Conservation (phyloP, 371 early-diverging fungal genomes). For the Mucor indicus region DNA sequence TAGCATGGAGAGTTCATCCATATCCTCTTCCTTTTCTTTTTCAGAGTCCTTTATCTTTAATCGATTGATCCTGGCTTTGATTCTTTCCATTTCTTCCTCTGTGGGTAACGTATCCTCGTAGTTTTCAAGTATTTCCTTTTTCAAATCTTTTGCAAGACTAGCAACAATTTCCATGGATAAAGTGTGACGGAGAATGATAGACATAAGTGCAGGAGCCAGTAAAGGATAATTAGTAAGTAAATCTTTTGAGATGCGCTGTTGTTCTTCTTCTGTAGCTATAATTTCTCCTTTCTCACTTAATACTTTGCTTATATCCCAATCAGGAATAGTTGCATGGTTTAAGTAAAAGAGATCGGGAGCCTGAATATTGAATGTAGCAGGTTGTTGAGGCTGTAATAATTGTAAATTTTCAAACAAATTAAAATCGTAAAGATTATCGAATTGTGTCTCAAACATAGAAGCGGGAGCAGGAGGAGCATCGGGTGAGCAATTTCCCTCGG, state of each 20-base stretch:
- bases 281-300: slow-evolving; percentile 3
- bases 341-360: slow-evolving; percentile 13
- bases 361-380: neutral
- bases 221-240: slow-evolving; percentile 18
- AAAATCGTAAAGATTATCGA: slow-evolving; percentile 16
- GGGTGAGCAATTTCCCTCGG: slow-evolving; percentile 9
- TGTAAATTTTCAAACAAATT: slow-evolving; percentile 13
- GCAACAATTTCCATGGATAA: slow-evolving; percentile 19
- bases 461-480: slow-evolving; percentile 7
- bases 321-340: slow-evolving; percentile 20
- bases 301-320: slow-evolving; percentile 17
- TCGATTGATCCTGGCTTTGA: too few species aligned
- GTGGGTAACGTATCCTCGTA: neutral
- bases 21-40: too few species aligned
- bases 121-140: neutral
- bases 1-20: too few species aligned
- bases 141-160: slow-evolving; percentile 13
- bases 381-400: slow-evolving; percentile 1
- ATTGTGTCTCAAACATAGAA: slow-evolving; percentile 8
- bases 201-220: slow-evolving; percentile 32
- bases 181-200: slow-evolving; percentile 26
- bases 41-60: too few species aligned
- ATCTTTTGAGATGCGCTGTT: neutral
- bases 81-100: neutral
- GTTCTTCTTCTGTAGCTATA: neutral